A percentile compares a stretch with the other conserved stretches of the same genome.
Evolutionary conservation across 164 flowering plant genomes (phyloP).

Genomic region (Cinnamomum chago): DNA sequence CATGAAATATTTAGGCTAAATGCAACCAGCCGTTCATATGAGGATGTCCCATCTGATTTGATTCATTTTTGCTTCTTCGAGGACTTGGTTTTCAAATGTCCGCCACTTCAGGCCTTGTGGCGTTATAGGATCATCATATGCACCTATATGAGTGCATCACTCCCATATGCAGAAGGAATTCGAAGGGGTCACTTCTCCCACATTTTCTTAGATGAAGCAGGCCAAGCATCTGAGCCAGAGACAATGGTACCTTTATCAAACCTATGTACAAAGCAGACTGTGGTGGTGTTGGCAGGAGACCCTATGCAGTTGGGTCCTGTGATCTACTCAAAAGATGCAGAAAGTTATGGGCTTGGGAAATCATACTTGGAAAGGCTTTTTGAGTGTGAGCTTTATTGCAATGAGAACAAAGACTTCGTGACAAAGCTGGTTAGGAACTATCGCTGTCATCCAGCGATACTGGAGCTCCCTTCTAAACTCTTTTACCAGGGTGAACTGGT

Average conservation of each 20-base stretch:
- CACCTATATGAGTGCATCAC: constrained; percentile 82
- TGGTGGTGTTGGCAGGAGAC: constrained; percentile 92
- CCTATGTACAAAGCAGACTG: constrained; percentile 47
- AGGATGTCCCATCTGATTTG: constrained; percentile 51
- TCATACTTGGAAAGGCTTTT: constrained; percentile 82
- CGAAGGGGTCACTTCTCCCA: constrained; percentile 72
- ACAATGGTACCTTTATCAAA: constrained; percentile 73
- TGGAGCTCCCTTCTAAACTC: constrained; percentile 70
- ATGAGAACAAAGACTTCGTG: constrained; percentile 52
- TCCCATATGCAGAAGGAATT: constrained; percentile 65
- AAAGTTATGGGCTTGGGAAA: constrained; percentile 61
- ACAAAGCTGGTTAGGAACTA: constrained; percentile 77
- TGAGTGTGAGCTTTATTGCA: constrained; percentile 41
- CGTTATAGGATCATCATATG: constrained; percentile 64
- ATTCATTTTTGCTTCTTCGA: constrained; percentile 59
- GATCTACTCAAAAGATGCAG: constrained; percentile 64
- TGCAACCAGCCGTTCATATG: constrained; percentile 63
- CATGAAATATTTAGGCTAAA: constrained; percentile 72
- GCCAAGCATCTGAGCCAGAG: constrained; percentile 98
- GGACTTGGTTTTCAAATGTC: constrained; percentile 55
- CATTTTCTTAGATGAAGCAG: constrained; percentile 91
- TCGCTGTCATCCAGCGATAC: constrained; percentile 70
- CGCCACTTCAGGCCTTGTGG: constrained; percentile 42
- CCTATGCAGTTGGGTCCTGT: constrained; percentile 94
- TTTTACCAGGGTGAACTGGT: constrained; percentile 77